Base-by-base conservation (phyloP, 345 rosid species). In the Citrus glauca region DNA sequence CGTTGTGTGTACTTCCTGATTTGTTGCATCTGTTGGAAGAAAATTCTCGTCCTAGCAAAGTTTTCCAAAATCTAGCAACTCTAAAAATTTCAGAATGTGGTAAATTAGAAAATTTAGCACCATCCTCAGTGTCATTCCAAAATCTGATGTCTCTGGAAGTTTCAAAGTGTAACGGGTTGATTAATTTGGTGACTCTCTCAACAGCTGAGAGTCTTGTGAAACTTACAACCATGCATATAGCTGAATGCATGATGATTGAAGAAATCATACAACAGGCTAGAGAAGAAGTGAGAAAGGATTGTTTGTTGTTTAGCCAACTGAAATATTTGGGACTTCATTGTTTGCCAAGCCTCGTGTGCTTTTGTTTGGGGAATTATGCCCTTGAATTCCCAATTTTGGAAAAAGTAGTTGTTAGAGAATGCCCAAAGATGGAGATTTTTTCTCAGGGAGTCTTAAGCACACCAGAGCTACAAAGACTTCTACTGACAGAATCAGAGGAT, bases 121-220 rank as follows among this genome's bases (percentile, higher is more conserved):
- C 79, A 9, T 60, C 81, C 2, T 60, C 68, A 0, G 24, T 37
- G 27, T 69, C 78, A 28, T 76, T 85, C 9, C 13, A n/a, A 13
- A 78, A 77, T 53, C 55, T 83, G 37, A 69, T 69, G 1, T 30
- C 38, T 69, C 20, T 84, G n/a, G 7, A 71, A 4, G 76, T 78
- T 24, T 60, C 33, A 2, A 17, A 57, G 10, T 83, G 88, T 22
- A 22, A 79, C 11, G 70, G 27, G 56, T 60, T 81, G 42, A 5
- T 24, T 4, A 25, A 40, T 28, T 78, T 85, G 45, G 9, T 78
- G 8, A n/a, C 72, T 7, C 13, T 55, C 32, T 62, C 79, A 24
- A 62, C 74, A 0, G 85, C 82, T 19, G 71, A 77, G 72, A 72
- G 73, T 57, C n/a, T 79, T 6, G 42, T 53, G 69, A 35, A 64